Base-by-base conservation (phyloP, 177 flowering plant species). In the Telopea speciosissima region DNA sequence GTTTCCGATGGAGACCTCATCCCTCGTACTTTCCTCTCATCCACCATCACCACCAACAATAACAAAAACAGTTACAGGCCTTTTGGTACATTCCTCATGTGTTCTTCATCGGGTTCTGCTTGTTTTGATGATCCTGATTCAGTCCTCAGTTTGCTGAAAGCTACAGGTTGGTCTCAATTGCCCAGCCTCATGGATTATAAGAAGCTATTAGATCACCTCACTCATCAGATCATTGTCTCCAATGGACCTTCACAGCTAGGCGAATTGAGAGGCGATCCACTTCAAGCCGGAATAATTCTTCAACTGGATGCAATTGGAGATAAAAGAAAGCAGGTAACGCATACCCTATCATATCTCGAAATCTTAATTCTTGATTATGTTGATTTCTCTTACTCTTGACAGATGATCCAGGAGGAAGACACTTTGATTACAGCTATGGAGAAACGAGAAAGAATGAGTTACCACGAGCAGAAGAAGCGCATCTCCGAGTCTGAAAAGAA, bases 31-130 rank as follows among this genome's bases (percentile, higher is more conserved):
- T 58, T n/a, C 61, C 4, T 58, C 61, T 58, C 61, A 58, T 19
- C 54, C 54, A 12, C 19, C 17, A 12, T 5, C 54, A 49, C 19
- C 61, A 28, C n/a, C n/a, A n/a, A n/a, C n/a, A n/a, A 28, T 4
- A 28, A 28, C 31, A 28, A 2, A 28, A 2, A 28, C 31, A 42
- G 3, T 28, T 85, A 82, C 77, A 65, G 74, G 73, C 85, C 90
- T 44, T 86, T 83, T 66, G 90, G 90, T 19, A 78, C 83, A 65
- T 85, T 62, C 63, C 75, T 86, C 12, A 61, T 83, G 28, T 79
- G 85, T 63, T 82, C 83, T 49, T 74, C 70, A 36, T 36, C 40
- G 9, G 85, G 83, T 40, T 71, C 74, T 70, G 69, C 85, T 26
- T 80, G 83, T 70, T 56, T 81, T 24, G 84, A 81, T 42, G 78